phyloP scores from a whole-genome alignment of 2,329 filamentous ascomycete species.

The Cladophialophora chaetospira region DNA sequence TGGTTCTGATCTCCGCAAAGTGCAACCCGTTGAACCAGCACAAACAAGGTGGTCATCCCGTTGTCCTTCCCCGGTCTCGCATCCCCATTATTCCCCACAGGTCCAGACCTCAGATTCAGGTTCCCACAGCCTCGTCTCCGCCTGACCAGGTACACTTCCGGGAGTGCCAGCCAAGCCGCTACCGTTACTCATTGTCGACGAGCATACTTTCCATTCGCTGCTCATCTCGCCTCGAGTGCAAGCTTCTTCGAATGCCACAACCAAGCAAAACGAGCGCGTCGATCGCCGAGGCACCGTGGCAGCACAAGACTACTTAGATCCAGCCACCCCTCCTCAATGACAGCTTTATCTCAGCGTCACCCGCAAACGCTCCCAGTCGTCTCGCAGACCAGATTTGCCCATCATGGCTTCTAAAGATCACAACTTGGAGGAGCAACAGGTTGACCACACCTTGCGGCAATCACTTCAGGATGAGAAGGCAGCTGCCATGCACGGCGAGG shows the following conservation, averaged over 20 bases:
- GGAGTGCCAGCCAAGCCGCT: not conserved
- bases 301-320: constrained; percentile 4
- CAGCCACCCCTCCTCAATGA: not conserved
- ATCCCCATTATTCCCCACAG: not conserved
- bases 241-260: not conserved
- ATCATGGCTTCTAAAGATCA: constrained; percentile 22
- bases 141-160: not conserved
- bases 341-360: not conserved
- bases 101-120: not conserved
- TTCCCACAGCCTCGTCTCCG: not conserved
- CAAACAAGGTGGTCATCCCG: not conserved
- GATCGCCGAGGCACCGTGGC: constrained; percentile 2
- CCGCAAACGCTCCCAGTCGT: not conserved
- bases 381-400: not conserved
- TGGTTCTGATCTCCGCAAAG: not conserved
- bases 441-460: constrained; percentile 14
- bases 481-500: constrained; percentile 34
- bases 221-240: not conserved
- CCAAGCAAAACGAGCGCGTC: not conserved
- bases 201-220: not conserved
- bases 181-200: not conserved
- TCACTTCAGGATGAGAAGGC: constrained; percentile 38
- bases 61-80: not conserved
- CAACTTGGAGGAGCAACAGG: constrained; percentile 18
- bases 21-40: too few relatives aligned